Evolutionary conservation across 192 early-diverging fungal species (phyloP), one percentile per base, ranked within the genome.

Genomic region (Podila clonocystis): DNA sequence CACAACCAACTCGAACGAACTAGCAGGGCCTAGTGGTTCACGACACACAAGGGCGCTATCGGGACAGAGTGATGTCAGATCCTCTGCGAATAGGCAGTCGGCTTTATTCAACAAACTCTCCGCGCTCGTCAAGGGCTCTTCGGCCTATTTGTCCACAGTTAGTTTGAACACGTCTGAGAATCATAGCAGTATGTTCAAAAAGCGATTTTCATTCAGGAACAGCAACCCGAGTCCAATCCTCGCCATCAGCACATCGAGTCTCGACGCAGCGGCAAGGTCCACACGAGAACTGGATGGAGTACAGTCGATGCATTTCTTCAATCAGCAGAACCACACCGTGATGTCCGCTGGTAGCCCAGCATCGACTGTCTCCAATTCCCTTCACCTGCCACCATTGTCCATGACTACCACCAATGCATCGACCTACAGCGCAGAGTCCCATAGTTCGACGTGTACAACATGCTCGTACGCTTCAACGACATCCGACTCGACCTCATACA

Each of bases 311-410:
- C 67, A 60, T 5, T 69, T 59, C n/a, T 69, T 58, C 41, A 75
- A 63, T 45, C 34, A 29, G 24, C 67, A 68, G 17, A 28, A 26
- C 12, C 9, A 9, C 29, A 20, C 33, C 0, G 29, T 52, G 29
- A 70, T 70, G 74, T 57, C 38, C 3, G 50, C 67, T 22, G 61
- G 74, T 48, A 65, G 50, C 20, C 57, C 67, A 52, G 50, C 20
- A 49, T 38, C 58, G 13, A 38, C 52, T 9, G 52, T 55, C 7
- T 57, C n/a, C 58, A 52, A 52, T 22, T 17, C 11, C 38, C 22
- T 17, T 26, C 31, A 24, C 6, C 50, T 64, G 22, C 33, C 72
- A 12, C 26, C 58, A 26, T 58, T 50, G 52, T 52, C 31, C 17
- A 58, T 22, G 0, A 62, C 68, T 15, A 22, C 48, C 29, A 36